A percentile compares a stretch with the other conserved stretches of the same genome.
Evolutionary conservation across 208 protist genomes (phyloP).

Genomic region (Wallacemonas sp.): DNA sequence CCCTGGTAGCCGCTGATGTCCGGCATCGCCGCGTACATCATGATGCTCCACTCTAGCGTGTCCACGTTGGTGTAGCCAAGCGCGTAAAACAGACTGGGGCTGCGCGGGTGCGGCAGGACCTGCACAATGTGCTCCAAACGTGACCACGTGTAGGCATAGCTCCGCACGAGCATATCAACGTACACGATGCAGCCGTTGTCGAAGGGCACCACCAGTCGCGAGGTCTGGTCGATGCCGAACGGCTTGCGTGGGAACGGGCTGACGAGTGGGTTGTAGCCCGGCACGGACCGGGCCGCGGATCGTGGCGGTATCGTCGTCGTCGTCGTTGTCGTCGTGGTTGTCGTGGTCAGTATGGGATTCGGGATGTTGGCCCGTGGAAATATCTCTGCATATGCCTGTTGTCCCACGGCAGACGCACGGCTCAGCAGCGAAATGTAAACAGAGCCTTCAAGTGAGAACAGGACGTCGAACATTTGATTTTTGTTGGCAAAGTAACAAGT

Average conservation of each 20-base stretch:
- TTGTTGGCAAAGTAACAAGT: slow-evolving; percentile 34
- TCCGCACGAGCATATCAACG: neutral
- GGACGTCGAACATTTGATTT: slow-evolving; percentile 27
- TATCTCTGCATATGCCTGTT: neutral
- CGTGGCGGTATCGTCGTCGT: neutral
- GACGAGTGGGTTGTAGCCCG: neutral
- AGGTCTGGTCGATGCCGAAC: slow-evolving; percentile 11
- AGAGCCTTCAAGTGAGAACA: neutral
- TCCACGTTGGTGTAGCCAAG: slow-evolving; percentile 15
- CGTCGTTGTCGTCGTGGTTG: neutral
- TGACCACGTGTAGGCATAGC: neutral
- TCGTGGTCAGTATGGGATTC: neutral
- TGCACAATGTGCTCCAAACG: slow-evolving; percentile 5
- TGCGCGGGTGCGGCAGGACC: neutral
- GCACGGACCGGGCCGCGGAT: neutral
- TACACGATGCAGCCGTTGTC: slow-evolving; percentile 10
- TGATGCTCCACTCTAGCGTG: neutral
- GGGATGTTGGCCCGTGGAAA: neutral
- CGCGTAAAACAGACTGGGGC: slow-evolving; percentile 5
- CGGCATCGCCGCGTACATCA: neutral
- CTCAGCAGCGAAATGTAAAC: neutral
- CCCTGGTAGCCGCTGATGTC: neutral
- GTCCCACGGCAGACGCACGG: neutral
- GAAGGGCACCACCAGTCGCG: neutral
- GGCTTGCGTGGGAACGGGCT: neutral